These are phyloP conservation scores for Solanum medicagineum DNA, from an alignment of 257 asterid species.

Conservation along the genomic window DNA sequence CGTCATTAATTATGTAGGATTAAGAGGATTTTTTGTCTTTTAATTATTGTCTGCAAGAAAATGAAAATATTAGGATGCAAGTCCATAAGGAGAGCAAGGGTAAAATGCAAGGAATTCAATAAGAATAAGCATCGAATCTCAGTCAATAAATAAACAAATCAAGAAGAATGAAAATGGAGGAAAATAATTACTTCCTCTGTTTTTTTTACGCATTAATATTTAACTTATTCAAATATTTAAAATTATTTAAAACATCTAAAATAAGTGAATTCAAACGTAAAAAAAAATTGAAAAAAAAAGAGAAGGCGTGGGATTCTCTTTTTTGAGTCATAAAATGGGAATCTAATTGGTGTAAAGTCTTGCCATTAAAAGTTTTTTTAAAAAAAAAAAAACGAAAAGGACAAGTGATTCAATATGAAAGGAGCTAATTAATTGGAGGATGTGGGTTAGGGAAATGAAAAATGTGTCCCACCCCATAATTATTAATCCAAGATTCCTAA, in stretches of 20 bases:
- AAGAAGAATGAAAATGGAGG: not conserved
- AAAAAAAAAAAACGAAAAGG: not conserved
- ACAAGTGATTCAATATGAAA: not conserved
- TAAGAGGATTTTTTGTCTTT: too few relatives aligned
- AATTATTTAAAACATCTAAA: too few relatives aligned
- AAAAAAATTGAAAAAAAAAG: not conserved
- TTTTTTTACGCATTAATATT: too few relatives aligned
- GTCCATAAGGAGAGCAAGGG: too few relatives aligned
- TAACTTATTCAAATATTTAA: too few relatives aligned
- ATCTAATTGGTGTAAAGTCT: slow-evolving; percentile 18
- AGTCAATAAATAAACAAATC: not conserved
- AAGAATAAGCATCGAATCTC: not conserved
- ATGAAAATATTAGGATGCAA: not conserved
- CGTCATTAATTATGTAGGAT: not conserved
- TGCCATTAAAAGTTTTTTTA: not conserved
- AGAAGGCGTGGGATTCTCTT: slow-evolving; percentile 3
- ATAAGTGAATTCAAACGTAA: too few relatives aligned
- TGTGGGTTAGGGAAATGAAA: not conserved
- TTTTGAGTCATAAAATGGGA: not conserved
- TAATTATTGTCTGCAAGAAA: too few relatives aligned
- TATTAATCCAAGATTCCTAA: slow-evolving; percentile 3
- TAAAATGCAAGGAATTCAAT: not conserved
- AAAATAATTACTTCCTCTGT: not conserved
- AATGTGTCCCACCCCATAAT: slow-evolving; percentile 5
- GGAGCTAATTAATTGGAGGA: not conserved